Evolutionary conservation across 2,329 filamentous ascomycete genomes (phyloP).

Genomic region (Arthrobotrys iridis): DNA sequence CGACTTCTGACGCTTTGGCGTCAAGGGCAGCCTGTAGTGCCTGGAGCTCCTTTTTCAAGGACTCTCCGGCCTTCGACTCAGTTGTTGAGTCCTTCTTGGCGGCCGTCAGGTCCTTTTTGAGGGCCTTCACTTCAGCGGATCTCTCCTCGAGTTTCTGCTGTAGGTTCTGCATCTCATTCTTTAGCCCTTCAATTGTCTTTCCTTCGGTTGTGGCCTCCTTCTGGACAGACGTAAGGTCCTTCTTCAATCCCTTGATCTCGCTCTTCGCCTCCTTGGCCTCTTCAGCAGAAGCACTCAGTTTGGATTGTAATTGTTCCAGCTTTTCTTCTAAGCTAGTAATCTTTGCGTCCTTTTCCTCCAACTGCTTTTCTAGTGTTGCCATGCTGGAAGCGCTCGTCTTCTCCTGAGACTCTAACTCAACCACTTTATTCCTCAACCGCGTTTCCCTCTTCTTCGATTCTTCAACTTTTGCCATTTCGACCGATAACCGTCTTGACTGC

Average conservation of each 20-base stretch:
- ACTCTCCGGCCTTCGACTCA: slow-evolving; percentile 40
- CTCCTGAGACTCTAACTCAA: slow-evolving; percentile 27
- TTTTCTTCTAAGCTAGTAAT: slow-evolving; percentile 64
- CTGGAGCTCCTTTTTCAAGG: slow-evolving; percentile 38
- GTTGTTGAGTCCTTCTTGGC: slow-evolving; percentile 45
- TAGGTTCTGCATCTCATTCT: slow-evolving; percentile 31
- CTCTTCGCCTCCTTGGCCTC: slow-evolving; percentile 60
- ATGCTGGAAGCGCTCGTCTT: neutral
- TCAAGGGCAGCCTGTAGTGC: slow-evolving; percentile 31
- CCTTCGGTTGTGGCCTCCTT: slow-evolving; percentile 41
- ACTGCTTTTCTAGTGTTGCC: slow-evolving; percentile 61
- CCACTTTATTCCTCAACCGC: slow-evolving; percentile 26
- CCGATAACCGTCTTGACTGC: slow-evolving; percentile 30
- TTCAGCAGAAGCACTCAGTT: slow-evolving; percentile 53
- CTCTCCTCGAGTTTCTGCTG: slow-evolving; percentile 45
- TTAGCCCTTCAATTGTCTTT: slow-evolving; percentile 40
- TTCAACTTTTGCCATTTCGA: slow-evolving; percentile 43
- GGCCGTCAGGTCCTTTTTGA: slow-evolving; percentile 44
- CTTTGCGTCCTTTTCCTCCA: slow-evolving; percentile 64
- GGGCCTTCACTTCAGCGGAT: slow-evolving; percentile 34
- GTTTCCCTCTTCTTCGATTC: slow-evolving; percentile 45
- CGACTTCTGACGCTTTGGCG: slow-evolving; percentile 24
- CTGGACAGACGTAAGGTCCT: slow-evolving; percentile 40
- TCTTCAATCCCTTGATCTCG: slow-evolving; percentile 45
- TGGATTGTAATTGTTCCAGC: slow-evolving; percentile 61